Conservation (phyloP, 2,329 filamentous ascomycete species). For the Nakataea oryzae region DNA sequence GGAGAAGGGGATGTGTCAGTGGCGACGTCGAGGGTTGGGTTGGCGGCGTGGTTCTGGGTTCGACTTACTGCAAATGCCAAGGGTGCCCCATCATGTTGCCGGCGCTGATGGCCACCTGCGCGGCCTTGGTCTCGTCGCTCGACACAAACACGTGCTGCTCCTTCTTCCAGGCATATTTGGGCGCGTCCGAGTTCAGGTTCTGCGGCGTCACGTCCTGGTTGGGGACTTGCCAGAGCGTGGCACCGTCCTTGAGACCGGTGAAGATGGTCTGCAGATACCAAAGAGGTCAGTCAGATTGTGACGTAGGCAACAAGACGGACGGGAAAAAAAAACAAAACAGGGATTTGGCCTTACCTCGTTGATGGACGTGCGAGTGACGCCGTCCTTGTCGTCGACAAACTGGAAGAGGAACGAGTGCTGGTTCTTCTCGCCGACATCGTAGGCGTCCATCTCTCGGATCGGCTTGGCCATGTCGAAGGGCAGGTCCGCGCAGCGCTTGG, state of each 20-base stretch:
- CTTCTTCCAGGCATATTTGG: slow-evolving; percentile 6
- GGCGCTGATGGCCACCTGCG: slow-evolving; percentile 26
- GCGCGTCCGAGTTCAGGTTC: neutral
- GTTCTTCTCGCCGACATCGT: slow-evolving; percentile 18
- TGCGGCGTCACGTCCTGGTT: neutral
- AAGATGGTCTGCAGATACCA: neutral
- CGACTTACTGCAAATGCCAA: slow-evolving; percentile 28
- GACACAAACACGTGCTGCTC: slow-evolving; percentile 25
- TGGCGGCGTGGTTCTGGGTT: slow-evolving; percentile 12
- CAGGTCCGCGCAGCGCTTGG: slow-evolving; percentile 21
- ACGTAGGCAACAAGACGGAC: neutral
- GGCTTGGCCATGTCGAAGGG: slow-evolving; percentile 22
- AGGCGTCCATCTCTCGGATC: slow-evolving; percentile 16
- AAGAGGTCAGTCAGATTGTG: neutral
- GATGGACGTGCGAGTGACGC: slow-evolving; percentile 23
- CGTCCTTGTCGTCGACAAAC: slow-evolving; percentile 21
- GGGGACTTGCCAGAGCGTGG: slow-evolving; percentile 4
- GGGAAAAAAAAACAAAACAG: neutral
- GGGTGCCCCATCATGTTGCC: slow-evolving; percentile 27
- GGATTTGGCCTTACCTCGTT: slow-evolving; percentile 17
- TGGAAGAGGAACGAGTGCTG: slow-evolving; percentile 22
- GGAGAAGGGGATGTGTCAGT: too few species aligned
- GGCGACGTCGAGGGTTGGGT: neutral
- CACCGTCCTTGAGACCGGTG: slow-evolving; percentile 1
- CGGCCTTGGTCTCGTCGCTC: slow-evolving; percentile 17